A percentile compares a stretch with the other conserved stretches of the same genome.
phyloP scores from a whole-genome alignment of 164 flowering plant genomes.

The Magnolia sinica region DNA sequence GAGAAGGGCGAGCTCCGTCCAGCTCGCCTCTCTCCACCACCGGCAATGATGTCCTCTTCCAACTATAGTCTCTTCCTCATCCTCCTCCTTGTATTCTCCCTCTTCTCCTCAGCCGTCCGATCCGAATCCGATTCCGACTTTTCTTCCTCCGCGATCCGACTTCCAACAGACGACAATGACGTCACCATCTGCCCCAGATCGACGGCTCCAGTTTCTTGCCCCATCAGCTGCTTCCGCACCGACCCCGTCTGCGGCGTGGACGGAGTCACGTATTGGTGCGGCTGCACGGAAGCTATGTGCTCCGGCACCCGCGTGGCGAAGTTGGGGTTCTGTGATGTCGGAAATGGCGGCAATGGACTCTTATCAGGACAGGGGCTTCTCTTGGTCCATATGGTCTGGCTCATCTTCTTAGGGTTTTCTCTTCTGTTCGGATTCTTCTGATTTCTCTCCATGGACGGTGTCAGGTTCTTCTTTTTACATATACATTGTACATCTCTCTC shows the following conservation, averaged over 20 bases:
- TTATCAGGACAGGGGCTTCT: slow-evolving; percentile 54
- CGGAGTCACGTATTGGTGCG: slow-evolving; percentile 77
- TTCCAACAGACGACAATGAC: slow-evolving; percentile 11
- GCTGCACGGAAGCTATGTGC: slow-evolving; percentile 59
- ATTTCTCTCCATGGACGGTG: background rate
- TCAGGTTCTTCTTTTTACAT: no score
- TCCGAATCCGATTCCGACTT: slow-evolving; percentile 1
- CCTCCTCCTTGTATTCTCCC: slow-evolving; percentile 1
- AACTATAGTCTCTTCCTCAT: background rate
- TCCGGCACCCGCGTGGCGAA: slow-evolving; percentile 50
- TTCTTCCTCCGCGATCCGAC: slow-evolving; percentile 5
- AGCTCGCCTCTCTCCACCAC: background rate
- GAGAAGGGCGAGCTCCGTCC: background rate
- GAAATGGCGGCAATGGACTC: slow-evolving; percentile 42
- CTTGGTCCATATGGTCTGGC: slow-evolving; percentile 64
- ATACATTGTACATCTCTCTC: no score
- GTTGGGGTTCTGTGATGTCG: slow-evolving; percentile 55
- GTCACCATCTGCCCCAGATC: slow-evolving; percentile 19
- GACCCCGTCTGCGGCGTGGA: slow-evolving; percentile 68
- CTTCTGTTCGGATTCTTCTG: slow-evolving; percentile 49
- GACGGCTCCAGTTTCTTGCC: slow-evolving; percentile 32
- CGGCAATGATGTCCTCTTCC: background rate
- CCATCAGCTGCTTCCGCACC: slow-evolving; percentile 56
- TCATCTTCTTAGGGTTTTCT: slow-evolving; percentile 49
- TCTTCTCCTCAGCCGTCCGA: slow-evolving; percentile 2